A percentile compares a stretch with the other conserved stretches of the same genome.
These are phyloP conservation scores for Yamadazyma triangularis DNA, from an alignment of 1,139 yeast genomes.

Conservation along the genomic window DNA sequence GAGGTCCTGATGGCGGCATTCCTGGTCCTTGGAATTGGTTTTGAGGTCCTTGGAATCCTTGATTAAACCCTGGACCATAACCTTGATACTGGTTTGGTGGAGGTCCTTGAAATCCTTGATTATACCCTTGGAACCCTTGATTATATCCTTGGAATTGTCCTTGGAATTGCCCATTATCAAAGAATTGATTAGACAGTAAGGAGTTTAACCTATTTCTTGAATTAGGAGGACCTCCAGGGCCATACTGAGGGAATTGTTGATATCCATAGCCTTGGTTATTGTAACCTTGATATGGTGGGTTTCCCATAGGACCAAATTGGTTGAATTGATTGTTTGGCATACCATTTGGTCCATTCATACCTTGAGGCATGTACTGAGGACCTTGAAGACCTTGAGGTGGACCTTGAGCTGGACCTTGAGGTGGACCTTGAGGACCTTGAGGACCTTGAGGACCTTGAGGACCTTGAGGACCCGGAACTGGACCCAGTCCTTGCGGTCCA, in stretches of 20 bases:
- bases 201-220: conserved; percentile 13
- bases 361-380: too few relatives aligned
- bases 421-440: conserved; percentile 11
- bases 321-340: conserved; percentile 1
- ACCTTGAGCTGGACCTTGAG: conserved; percentile 13
- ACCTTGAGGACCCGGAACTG: too few relatives aligned
- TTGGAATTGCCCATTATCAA: conserved; percentile 2
- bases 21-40: not conserved
- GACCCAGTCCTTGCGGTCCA: conserved; percentile 1
- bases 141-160: not conserved
- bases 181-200: conserved; percentile 11
- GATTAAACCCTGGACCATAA: too few relatives aligned
- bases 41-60: conserved; percentile 6
- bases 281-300: not conserved
- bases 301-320: not conserved
- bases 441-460: not conserved
- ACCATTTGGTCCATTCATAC: conserved; percentile 2
- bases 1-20: too few relatives aligned
- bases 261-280: not conserved
- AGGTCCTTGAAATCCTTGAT: not conserved
- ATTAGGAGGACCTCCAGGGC: conserved; percentile 1
- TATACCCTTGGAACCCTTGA: not conserved
- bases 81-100: too few relatives aligned
- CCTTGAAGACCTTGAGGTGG: too few relatives aligned
- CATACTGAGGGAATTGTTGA: conserved; percentile 1